A percentile compares a stretch with the other conserved stretches of the same genome.
Conservation (phyloP, 2,329 filamentous ascomycete species). For the Fusarium foetens region DNA sequence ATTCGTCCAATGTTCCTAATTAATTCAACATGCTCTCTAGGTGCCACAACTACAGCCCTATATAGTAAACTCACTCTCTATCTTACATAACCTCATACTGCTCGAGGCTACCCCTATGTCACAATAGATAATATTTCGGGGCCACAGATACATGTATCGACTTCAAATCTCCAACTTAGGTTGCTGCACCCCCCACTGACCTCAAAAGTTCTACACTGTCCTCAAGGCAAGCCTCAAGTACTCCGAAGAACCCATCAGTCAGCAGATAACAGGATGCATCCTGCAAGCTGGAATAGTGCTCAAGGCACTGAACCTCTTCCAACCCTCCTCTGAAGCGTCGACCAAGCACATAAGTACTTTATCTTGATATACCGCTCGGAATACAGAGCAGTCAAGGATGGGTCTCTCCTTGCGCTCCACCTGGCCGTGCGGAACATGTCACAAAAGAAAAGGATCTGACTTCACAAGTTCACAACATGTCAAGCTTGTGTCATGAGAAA, state of each 20-base stretch:
- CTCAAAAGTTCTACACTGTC: slow-evolving; percentile 13
- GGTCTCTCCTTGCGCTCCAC: slow-evolving; percentile 81
- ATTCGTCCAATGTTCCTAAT: background rate
- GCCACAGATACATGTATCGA: slow-evolving; percentile 54
- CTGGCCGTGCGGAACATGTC: slow-evolving; percentile 71
- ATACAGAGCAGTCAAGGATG: slow-evolving; percentile 81
- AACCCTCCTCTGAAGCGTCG: slow-evolving; percentile 46
- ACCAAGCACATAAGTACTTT: slow-evolving; percentile 29
- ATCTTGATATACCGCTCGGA: slow-evolving; percentile 74
- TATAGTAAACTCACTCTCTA: background rate
- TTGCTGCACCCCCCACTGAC: slow-evolving; percentile 41
- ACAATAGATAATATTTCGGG: background rate
- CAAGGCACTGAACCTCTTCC: slow-evolving; percentile 43
- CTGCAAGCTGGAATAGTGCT: slow-evolving; percentile 54
- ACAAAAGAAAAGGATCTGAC: background rate
- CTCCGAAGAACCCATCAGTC: slow-evolving; percentile 9
- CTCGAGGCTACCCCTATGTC: background rate
- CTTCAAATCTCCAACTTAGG: slow-evolving; percentile 51
- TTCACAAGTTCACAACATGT: slow-evolving; percentile 3
- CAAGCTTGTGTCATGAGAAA: background rate
- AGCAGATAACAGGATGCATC: slow-evolving; percentile 52
- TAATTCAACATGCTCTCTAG: too few relatives aligned
- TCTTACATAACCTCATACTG: background rate
- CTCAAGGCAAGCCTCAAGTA: slow-evolving; percentile 7
- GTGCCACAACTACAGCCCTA: background rate